These are phyloP conservation scores for Allium cepa DNA, from an alignment of 106 monocot genomes.

Conservation along the genomic window DNA sequence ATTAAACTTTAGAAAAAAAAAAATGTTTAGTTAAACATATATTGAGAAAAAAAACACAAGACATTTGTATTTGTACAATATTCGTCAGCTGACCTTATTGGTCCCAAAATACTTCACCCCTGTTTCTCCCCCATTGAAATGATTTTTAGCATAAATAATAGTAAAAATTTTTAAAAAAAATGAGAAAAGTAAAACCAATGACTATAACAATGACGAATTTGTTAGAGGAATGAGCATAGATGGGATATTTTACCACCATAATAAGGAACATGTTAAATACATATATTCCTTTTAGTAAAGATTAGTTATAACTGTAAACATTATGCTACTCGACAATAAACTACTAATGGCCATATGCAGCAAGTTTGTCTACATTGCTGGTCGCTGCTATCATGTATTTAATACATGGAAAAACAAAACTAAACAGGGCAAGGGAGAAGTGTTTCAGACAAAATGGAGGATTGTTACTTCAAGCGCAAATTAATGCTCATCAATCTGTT, in stretches of 20 bases:
- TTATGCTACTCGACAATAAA: neutral
- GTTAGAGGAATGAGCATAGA: neutral
- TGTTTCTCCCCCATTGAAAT: too few species aligned
- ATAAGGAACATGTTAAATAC: neutral
- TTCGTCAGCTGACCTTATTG: too few species aligned
- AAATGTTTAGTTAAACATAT: too few species aligned
- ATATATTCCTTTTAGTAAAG: neutral
- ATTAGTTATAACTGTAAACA: neutral
- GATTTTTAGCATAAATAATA: too few species aligned
- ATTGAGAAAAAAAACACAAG: too few species aligned
- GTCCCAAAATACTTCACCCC: too few species aligned
- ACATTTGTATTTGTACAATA: too few species aligned
- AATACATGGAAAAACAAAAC: slow-evolving; percentile 3
- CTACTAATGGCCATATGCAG: neutral
- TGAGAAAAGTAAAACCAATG: too few species aligned
- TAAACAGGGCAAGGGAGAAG: slow-evolving; percentile 12
- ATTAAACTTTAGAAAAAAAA: too few species aligned
- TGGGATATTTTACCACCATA: neutral
- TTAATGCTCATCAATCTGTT: slow-evolving; percentile 13
- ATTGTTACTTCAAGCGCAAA: slow-evolving; percentile 15
- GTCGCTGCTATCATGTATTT: neutral
- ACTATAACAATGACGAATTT: neutral
- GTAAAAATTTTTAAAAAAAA: too few species aligned
- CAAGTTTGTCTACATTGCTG: neutral
- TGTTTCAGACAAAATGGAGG: slow-evolving; percentile 22